A percentile compares a stretch with the other conserved stretches of the same genome.
Evolutionary conservation across 345 rosid genomes (phyloP).

Genomic region (Limnanthes douglasii): DNA sequence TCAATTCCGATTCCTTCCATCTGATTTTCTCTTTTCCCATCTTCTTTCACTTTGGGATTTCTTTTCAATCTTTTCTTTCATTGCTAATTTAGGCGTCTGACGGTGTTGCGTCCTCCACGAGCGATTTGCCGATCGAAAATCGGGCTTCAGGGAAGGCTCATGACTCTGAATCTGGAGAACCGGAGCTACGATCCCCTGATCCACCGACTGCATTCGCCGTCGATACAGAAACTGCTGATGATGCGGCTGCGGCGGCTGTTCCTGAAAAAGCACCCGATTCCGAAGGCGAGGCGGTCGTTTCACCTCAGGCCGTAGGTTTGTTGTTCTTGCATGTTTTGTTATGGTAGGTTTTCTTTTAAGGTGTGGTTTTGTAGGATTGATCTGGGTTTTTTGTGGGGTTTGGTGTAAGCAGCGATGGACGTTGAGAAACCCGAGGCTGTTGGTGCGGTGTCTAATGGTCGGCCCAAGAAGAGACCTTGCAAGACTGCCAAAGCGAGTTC

Average conservation of each 20-base stretch:
- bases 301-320: slow-evolving; percentile 42
- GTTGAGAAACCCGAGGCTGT: slow-evolving; percentile 28
- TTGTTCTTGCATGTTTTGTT: slow-evolving; percentile 19
- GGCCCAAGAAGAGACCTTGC: slow-evolving; percentile 27
- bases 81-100: slow-evolving; percentile 11
- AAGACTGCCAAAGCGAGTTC: slow-evolving; percentile 20
- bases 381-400: slow-evolving; percentile 10
- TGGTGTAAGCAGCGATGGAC: slow-evolving; percentile 24
- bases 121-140: slow-evolving; percentile 26
- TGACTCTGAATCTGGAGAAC: slow-evolving; percentile 32
- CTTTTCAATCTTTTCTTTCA: not conserved
- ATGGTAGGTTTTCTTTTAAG: not conserved
- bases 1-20: slow-evolving; percentile 5
- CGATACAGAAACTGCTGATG: slow-evolving; percentile 14
- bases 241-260: slow-evolving; percentile 19
- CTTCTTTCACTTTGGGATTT: slow-evolving; percentile 11
- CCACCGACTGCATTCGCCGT: slow-evolving; percentile 27
- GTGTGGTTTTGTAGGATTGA: slow-evolving; percentile 3
- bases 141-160: slow-evolving; percentile 31
- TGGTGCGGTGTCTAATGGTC: slow-evolving; percentile 9
- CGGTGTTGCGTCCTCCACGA: slow-evolving; percentile 35
- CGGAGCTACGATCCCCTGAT: slow-evolving; percentile 52
- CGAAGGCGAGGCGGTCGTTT: slow-evolving; percentile 31
- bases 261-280: slow-evolving; percentile 27
- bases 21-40: slow-evolving; percentile 1